A percentile compares a stretch with the other conserved stretches of the same genome.
These are phyloP conservation scores for Quercus wislizeni DNA, from an alignment of 306 rosid species.

Conservation along the genomic window DNA sequence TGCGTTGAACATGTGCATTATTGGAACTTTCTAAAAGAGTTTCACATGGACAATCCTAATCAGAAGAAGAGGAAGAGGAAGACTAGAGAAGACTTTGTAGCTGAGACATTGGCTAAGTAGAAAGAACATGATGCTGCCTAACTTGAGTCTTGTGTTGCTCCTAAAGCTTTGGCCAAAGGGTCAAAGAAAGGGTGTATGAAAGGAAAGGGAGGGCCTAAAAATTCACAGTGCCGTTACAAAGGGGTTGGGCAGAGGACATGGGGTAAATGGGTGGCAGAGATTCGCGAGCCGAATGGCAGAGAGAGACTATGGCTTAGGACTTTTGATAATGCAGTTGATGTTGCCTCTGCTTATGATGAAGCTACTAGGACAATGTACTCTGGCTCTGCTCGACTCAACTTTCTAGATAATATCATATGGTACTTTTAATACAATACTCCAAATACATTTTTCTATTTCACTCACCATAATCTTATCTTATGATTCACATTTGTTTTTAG, in stretches of 20 bases:
- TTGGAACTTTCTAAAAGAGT: slow-evolving; percentile 4
- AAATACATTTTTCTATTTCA: too few species aligned
- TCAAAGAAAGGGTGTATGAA: slow-evolving; percentile 99
- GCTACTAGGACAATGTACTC: slow-evolving; percentile 85
- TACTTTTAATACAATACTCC: too few species aligned
- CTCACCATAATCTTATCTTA: not conserved
- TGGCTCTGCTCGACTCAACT: too few species aligned
- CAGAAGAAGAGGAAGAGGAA: slow-evolving; percentile 73
- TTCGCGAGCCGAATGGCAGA: slow-evolving; percentile 73
- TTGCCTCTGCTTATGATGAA: slow-evolving; percentile 75
- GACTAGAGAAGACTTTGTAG: slow-evolving; percentile 61
- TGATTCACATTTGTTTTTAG: slow-evolving; percentile 21
- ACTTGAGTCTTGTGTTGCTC: slow-evolving; percentile 20
- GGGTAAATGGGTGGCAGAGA: slow-evolving; percentile 40
- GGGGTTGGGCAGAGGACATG: slow-evolving; percentile 98
- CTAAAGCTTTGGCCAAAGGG: slow-evolving; percentile 66
- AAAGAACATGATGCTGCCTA: slow-evolving; percentile 33
- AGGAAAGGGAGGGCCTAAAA: slow-evolving; percentile 89
- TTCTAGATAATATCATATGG: too few species aligned
- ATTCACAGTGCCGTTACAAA: slow-evolving; percentile 64
- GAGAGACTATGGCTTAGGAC: slow-evolving; percentile 82
- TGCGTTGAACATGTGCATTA: not conserved
- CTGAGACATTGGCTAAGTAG: slow-evolving; percentile 77
- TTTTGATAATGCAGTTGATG: slow-evolving; percentile 54
- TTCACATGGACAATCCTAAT: slow-evolving; percentile 14